Evolutionary conservation across 768 basidiomycete species (phyloP), one percentile per base, ranked within the genome.

Genomic region (Leccinellum albellum): DNA sequence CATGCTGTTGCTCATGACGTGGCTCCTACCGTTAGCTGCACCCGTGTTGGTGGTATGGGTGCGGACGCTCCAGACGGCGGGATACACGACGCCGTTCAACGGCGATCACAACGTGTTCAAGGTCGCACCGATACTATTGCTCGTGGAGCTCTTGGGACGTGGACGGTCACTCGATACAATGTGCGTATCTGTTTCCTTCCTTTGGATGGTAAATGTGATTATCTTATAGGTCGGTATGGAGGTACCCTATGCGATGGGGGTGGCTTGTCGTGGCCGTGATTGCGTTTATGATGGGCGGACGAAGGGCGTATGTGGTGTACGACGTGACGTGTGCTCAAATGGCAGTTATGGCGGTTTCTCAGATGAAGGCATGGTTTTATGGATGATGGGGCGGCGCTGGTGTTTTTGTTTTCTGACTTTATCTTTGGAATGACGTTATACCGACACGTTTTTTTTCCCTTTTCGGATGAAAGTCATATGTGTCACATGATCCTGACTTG

Each of bases 1-100:
- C 61, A 29, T 91, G 1, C 70, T 94, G 12, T 73, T 94, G 51
- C 74, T 94, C 32, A 84, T 94, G 82, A 87, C 89, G 17, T 87
- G 86, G 81, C 76, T 94, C 3, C 73, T 96, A 0, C 94, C 94
- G 1, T 75, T 91, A 54, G 80, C 80, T 6, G 87, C 85, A 3
- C 87, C 91, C 0, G 86, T 88, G 6, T 76, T 98, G 24, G 87
- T 83, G 2, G 93, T 96, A 3, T 98, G 95, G 95, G 88, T 87
- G 3, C 83, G 93, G 50, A 95, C 94, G 37, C 74, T 96, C 12
- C 79, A 83, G 35, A 89, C 89, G 1, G 89, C 91, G 10, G 89
- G 90, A 1, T 81, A 84, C 58, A 86, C 82, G 8, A 86, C 86
- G 6, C 89, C 89, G 3, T 95, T 94, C 70, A 81, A 86, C 44